phyloP scores from a whole-genome alignment of 208 protist species.

The Crithidia mellificae region DNA sequence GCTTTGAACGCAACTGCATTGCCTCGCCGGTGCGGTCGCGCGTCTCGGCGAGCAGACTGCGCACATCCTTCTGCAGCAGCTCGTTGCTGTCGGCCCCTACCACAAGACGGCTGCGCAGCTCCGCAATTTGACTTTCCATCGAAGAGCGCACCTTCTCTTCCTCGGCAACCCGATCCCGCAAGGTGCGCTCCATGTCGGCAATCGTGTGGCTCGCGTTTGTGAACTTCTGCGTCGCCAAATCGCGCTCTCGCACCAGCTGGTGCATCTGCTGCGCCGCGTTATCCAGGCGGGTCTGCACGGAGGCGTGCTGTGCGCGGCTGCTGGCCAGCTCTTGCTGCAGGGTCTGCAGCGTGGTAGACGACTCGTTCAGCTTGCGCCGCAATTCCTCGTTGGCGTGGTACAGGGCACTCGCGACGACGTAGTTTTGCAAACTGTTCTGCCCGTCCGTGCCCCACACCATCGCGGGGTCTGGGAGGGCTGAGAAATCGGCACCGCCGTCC shows the following conservation, averaged over 20 bases:
- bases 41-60: constrained; percentile 59
- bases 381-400: constrained; percentile 90
- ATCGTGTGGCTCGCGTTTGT: constrained; percentile 54
- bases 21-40: constrained; percentile 62
- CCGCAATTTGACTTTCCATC: constrained; percentile 72
- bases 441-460: constrained; percentile 89
- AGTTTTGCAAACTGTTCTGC: constrained; percentile 68
- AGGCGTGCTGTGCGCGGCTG: constrained; percentile 39
- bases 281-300: constrained; percentile 55
- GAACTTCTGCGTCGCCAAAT: constrained; percentile 70
- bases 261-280: constrained; percentile 75
- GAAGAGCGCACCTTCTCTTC: constrained; percentile 69
- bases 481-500: constrained; percentile 33
- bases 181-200: constrained; percentile 55
- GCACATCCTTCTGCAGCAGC: constrained; percentile 75
- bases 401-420: constrained; percentile 78
- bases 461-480: constrained; percentile 71
- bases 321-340: constrained; percentile 75
- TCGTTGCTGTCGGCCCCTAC: constrained; percentile 84
- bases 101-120: constrained; percentile 79
- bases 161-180: constrained; percentile 58
- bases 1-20: constrained; percentile 67
- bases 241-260: constrained; percentile 84
- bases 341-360: constrained; percentile 56
- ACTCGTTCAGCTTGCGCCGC: constrained; percentile 76